A percentile compares a stretch with the other conserved stretches of the same genome.
Evolutionary conservation across 495 filamentous ascomycete species (phyloP).

Genomic region (Hypomontagnella submonticulosa): DNA sequence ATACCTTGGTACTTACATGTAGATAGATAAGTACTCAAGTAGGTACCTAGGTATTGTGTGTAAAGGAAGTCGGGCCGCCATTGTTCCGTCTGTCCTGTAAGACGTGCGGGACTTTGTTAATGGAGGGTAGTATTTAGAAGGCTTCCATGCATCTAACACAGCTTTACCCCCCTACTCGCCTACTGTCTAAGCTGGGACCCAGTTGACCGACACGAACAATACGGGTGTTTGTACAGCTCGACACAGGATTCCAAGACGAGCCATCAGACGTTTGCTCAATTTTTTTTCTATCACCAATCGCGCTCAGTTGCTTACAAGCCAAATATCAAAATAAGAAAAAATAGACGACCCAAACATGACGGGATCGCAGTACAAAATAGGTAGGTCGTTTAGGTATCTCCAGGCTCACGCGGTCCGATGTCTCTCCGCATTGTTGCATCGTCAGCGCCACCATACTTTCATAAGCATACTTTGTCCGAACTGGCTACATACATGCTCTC

Average conservation of each 20-base stretch:
- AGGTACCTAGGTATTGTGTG: no score
- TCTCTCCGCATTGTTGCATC: neutral
- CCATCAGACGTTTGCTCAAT: slow-evolving; percentile 12
- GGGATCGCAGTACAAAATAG: slow-evolving; percentile 3
- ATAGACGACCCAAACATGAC: slow-evolving; percentile 9
- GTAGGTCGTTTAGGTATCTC: slow-evolving; percentile 7
- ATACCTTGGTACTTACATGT: neutral
- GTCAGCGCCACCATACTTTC: slow-evolving; percentile 9
- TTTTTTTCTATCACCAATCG: neutral
- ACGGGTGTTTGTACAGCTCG: neutral
- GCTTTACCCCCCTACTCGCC: slow-evolving; percentile 14
- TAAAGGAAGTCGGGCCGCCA: slow-evolving; percentile 3
- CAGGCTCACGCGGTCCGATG: neutral
- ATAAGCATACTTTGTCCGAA: neutral
- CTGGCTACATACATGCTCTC: neutral
- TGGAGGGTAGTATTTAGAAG: slow-evolving; percentile 29
- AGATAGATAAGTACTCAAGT: no score
- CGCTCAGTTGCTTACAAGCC: slow-evolving; percentile 11
- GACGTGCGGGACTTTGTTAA: slow-evolving; percentile 14
- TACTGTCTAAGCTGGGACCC: neutral
- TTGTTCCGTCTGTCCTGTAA: slow-evolving; percentile 20
- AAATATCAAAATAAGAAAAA: neutral
- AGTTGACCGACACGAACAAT: neutral
- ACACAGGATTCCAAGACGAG: neutral
- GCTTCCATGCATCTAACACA: slow-evolving; percentile 18